Evolutionary conservation across 2,329 filamentous ascomycete species (phyloP), one percentile per base, ranked within the genome.

Genomic region (Hypoxylon sp.): DNA sequence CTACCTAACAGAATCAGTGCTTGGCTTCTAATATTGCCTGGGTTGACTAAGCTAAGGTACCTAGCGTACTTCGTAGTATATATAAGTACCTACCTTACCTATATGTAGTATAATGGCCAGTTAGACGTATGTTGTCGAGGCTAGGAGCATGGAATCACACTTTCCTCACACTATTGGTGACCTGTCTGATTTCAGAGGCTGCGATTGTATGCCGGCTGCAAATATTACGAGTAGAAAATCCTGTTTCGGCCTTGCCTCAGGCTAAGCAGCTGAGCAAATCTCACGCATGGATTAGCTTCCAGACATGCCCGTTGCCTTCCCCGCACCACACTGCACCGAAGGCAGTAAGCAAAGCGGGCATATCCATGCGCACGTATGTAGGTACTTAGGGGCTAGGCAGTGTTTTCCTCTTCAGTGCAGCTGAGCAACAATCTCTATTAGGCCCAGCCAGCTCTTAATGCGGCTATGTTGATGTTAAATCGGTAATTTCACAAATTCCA

Each of bases 221-320:
- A 43, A 50, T 48, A 53, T 51, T 60, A 38, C 45, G 48, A 46
- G 45, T 43, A 51, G 11, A 52, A 67, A 70, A 69, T 61, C 65
- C 59, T 65, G 68, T 63, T 70, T 68, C 55, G 48, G 56, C 34
- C 48, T 38, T 64, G 50, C 43, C 53, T 48, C 14, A 38, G 56
- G 14, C 56, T 60, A 65, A 65, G 61, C 68, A 70, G 68, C 68
- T 68, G 65, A 68, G 49, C 53, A 21, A 65, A 41, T 57, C 61
- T 65, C 21, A 17, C 61, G n/a, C 61, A 51, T 36, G 58, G 58
- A 59, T 65, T 60, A 50, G 51, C 45, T 60, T 46, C 38, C 17
- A 43, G 50, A 52, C 36, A 52, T 55, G 51, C 49, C 58, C 50
- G 45, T 60, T 63, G 55, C 58, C 21, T 59, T 70, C 65, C 65